Evolutionary conservation across 2,329 filamentous ascomycete species (phyloP).

Genomic region (Paecilomyces dactylethromorphus): DNA sequence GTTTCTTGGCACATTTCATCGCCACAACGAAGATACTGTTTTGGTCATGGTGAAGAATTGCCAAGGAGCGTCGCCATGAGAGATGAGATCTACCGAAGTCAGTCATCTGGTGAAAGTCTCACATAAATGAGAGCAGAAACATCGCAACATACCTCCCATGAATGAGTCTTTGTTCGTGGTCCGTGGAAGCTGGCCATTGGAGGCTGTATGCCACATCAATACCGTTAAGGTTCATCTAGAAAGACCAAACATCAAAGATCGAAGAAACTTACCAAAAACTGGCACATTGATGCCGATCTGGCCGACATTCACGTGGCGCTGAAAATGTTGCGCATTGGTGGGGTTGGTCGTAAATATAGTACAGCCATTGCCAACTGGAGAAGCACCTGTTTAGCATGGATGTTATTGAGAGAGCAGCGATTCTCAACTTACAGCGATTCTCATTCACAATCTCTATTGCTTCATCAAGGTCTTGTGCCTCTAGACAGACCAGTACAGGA

Average conservation of each 20-base stretch:
- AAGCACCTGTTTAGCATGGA: not conserved
- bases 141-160: not conserved
- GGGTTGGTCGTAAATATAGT: conserved; percentile 29
- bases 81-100: not conserved
- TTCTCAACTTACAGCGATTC: not conserved
- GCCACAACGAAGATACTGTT: not conserved
- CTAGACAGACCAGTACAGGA: conserved; percentile 58
- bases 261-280: conserved; percentile 13
- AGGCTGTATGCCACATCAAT: not conserved
- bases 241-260: not conserved
- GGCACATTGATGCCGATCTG: conserved; percentile 25
- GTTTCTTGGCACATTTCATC: not conserved
- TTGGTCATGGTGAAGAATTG: not conserved
- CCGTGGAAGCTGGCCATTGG: not conserved
- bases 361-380: conserved; percentile 29
- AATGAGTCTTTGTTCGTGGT: not conserved
- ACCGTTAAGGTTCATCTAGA: not conserved
- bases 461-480: conserved; percentile 54
- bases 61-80: not conserved
- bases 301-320: conserved; percentile 21
- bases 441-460: conserved; percentile 41
- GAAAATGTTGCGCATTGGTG: conserved; percentile 23
- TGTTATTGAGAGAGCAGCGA: not conserved
- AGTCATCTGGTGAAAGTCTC: not conserved
- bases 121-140: not conserved